Evolutionary conservation across 1,139 yeast species (phyloP).

Genomic region (Pichia sp.): DNA sequence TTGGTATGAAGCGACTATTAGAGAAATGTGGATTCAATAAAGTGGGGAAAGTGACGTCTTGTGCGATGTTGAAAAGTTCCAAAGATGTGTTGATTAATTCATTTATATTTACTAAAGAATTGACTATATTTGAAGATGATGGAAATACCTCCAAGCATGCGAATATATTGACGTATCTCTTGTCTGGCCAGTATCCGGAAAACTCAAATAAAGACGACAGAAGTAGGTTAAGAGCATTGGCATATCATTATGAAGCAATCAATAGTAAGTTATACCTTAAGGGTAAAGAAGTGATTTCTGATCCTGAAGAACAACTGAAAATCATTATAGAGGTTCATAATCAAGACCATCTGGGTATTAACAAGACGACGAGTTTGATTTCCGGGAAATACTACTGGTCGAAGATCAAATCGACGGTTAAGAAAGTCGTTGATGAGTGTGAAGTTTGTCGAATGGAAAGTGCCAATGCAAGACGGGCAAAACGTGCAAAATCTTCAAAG

Average conservation of each 20-base stretch:
- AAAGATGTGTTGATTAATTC: conserved; percentile 76
- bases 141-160: conserved; percentile 60
- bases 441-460: conserved; percentile 53
- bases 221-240: conserved; percentile 77
- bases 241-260: conserved; percentile 70
- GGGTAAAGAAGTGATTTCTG: conserved; percentile 79
- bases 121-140: conserved; percentile 39
- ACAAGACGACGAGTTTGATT: conserved; percentile 76
- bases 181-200: conserved; percentile 85
- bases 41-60: conserved; percentile 76
- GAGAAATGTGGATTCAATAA: conserved; percentile 77
- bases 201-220: conserved; percentile 81
- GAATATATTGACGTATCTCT: conserved; percentile 72
- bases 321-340: conserved; percentile 73
- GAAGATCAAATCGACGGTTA: conserved; percentile 84
- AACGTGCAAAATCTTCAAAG: background rate
- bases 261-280: conserved; percentile 68
- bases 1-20: conserved; percentile 76
- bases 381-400: conserved; percentile 90
- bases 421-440: conserved; percentile 76
- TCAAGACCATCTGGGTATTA: conserved; percentile 65
- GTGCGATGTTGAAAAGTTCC: conserved; percentile 78
- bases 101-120: conserved; percentile 42
- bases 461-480: background rate
- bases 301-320: conserved; percentile 68